These are phyloP conservation scores for Aciculosporium take DNA, from an alignment of 2,329 filamentous ascomycete genomes.

Conservation along the genomic window DNA sequence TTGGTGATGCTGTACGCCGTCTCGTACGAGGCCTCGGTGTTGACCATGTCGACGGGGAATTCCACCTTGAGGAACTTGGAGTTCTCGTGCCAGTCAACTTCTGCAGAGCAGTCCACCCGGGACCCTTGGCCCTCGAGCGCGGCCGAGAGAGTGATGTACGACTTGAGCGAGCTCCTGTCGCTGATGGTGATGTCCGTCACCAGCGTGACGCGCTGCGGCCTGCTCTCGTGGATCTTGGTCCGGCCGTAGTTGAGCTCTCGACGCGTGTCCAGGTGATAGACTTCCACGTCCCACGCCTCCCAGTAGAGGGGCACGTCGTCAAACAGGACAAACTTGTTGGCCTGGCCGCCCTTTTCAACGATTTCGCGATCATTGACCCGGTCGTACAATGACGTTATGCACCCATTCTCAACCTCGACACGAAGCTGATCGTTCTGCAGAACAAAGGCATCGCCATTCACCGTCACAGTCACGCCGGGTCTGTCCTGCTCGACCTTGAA, in stretches of 20 bases:
- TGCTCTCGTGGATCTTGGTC: constrained; percentile 57
- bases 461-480: constrained; percentile 36
- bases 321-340: constrained; percentile 85
- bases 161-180: constrained; percentile 71
- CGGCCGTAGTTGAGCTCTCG: constrained; percentile 56
- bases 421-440: constrained; percentile 65
- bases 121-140: constrained; percentile 44
- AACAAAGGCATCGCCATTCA: constrained; percentile 50
- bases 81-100: constrained; percentile 92
- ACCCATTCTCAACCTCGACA: constrained; percentile 58
- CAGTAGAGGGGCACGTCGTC: constrained; percentile 96
- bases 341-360: constrained; percentile 58
- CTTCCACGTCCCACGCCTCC: constrained; percentile 97
- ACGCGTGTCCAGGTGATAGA: constrained; percentile 81
- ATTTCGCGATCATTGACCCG: constrained; percentile 59
- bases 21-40: constrained; percentile 88
- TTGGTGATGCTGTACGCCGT: constrained; percentile 83
- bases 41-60: constrained; percentile 83
- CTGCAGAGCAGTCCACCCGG: constrained; percentile 63
- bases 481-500: constrained; percentile 32
- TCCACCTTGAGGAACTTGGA: constrained; percentile 99
- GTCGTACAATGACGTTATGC: constrained; percentile 76
- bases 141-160: constrained; percentile 67
- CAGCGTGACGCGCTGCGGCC: constrained; percentile 65
- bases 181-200: constrained; percentile 79